These are phyloP conservation scores for Neurospora sp. DNA, from an alignment of 495 filamentous ascomycete species.

Conservation along the genomic window DNA sequence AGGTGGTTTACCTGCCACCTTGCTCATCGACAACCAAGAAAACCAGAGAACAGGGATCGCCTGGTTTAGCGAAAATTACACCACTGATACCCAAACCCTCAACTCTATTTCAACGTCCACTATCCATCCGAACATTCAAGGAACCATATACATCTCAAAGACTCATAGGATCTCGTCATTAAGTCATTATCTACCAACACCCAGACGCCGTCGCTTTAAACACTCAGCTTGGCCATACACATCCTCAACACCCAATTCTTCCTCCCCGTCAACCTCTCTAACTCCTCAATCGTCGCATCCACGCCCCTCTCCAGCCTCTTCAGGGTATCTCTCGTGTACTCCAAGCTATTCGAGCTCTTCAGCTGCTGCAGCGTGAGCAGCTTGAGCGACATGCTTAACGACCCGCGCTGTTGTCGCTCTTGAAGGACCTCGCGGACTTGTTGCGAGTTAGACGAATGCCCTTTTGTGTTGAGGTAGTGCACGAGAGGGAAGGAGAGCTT, in stretches of 20 bases:
- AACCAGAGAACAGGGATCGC: no score
- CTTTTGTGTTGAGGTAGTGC: slow-evolving; percentile 2
- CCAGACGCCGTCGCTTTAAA: not conserved
- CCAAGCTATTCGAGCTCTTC: not conserved
- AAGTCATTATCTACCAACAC: not conserved
- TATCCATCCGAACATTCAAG: no score
- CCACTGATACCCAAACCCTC: no score
- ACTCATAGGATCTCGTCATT: no score
- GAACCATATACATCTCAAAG: no score
- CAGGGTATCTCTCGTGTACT: not conserved
- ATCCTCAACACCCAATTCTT: not conserved
- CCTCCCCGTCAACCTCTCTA: not conserved
- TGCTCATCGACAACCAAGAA: no score
- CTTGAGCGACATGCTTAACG: not conserved
- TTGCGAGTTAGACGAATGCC: not conserved
- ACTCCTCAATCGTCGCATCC: not conserved
- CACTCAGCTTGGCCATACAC: not conserved
- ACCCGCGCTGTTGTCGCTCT: not conserved
- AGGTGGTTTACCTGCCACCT: no score
- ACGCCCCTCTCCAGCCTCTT: not conserved
- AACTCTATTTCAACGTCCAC: no score
- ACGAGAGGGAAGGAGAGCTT: slow-evolving; percentile 47
- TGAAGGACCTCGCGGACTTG: not conserved
- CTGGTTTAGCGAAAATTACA: no score
- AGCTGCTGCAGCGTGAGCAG: not conserved